Percentiles rank a stretch among this genome's conserved stretches.
phyloP scores from a whole-genome alignment of 768 basidiomycete genomes.

The Sporobolomyces roseus region DNA sequence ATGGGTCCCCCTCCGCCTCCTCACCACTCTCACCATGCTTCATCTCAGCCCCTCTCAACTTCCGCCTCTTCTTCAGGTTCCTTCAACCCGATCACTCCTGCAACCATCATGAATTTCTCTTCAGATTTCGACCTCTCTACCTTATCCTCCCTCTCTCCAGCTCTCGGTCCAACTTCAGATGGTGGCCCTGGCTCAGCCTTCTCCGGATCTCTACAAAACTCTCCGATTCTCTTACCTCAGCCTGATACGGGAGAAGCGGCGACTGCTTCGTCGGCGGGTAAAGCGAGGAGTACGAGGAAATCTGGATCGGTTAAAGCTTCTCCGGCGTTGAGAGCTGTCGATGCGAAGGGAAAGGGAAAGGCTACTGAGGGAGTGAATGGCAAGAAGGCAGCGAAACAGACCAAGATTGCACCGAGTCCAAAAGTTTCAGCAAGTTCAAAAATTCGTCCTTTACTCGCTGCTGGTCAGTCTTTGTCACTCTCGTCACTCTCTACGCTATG shows the following conservation, averaged over 20 bases:
- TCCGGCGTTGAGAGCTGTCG: constrained; percentile 26
- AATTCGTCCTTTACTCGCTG: constrained; percentile 59
- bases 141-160: constrained; percentile 29
- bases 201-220: constrained; percentile 17
- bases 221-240: constrained; percentile 25
- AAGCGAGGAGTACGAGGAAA: constrained; percentile 14
- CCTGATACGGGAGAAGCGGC: not conserved
- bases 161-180: not conserved
- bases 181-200: constrained; percentile 5
- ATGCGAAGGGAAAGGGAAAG: constrained; percentile 37
- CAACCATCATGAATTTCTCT: constrained; percentile 83
- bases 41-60: not conserved
- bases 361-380: not conserved
- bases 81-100: constrained; percentile 73
- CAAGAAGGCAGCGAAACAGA: constrained; percentile 4
- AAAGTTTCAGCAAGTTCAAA: constrained; percentile 55
- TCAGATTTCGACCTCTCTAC: constrained; percentile 19
- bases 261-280: not conserved
- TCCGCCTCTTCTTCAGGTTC: not conserved
- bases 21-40: constrained; percentile 7
- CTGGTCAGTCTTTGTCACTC: too few relatives aligned
- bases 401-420: constrained; percentile 34
- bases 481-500: too few relatives aligned
- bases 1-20: constrained; percentile 40
- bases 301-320: constrained; percentile 5